Evolutionary conservation across 2,329 filamentous ascomycete genomes (phyloP).

Genomic region (Xylaria polymorpha): DNA sequence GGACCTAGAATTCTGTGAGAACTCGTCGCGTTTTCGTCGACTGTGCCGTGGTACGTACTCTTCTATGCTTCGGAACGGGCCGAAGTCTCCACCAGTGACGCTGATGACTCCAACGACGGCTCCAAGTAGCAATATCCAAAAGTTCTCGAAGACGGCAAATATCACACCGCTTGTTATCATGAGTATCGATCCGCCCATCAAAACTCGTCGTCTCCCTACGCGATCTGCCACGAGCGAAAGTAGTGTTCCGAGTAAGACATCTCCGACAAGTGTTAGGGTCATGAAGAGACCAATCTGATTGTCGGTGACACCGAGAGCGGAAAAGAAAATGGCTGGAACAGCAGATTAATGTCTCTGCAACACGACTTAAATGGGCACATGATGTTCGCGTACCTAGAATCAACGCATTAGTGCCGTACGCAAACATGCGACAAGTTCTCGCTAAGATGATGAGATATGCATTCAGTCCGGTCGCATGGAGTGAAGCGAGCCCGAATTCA

Average conservation of each 20-base stretch:
- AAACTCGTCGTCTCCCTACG: slow-evolving; percentile 66
- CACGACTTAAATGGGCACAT: not conserved
- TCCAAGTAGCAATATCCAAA: slow-evolving; percentile 68
- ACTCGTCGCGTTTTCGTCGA: not conserved
- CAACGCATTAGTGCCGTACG: slow-evolving; percentile 70
- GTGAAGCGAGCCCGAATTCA: slow-evolving; percentile 61
- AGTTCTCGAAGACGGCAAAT: slow-evolving; percentile 67
- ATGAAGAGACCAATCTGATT: slow-evolving; percentile 72
- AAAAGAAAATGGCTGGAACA: slow-evolving; percentile 64
- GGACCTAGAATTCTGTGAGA: slow-evolving; percentile 50
- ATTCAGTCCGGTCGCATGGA: slow-evolving; percentile 60
- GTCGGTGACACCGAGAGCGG: slow-evolving; percentile 66
- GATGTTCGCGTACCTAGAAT: slow-evolving; percentile 59
- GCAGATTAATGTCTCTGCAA: not conserved
- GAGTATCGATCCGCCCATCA: slow-evolving; percentile 63
- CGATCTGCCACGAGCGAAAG: slow-evolving; percentile 69
- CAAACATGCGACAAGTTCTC: slow-evolving; percentile 67
- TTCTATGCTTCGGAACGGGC: slow-evolving; percentile 74
- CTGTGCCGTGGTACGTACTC: slow-evolving; percentile 54
- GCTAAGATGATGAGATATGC: slow-evolving; percentile 65
- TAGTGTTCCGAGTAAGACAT: slow-evolving; percentile 68
- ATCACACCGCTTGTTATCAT: slow-evolving; percentile 68
- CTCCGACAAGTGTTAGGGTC: slow-evolving; percentile 70
- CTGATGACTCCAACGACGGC: slow-evolving; percentile 71
- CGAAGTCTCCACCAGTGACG: slow-evolving; percentile 73